phyloP scores from a whole-genome alignment of 2,329 filamentous ascomycete genomes.

The Aotearoamyces nothofagi region DNA sequence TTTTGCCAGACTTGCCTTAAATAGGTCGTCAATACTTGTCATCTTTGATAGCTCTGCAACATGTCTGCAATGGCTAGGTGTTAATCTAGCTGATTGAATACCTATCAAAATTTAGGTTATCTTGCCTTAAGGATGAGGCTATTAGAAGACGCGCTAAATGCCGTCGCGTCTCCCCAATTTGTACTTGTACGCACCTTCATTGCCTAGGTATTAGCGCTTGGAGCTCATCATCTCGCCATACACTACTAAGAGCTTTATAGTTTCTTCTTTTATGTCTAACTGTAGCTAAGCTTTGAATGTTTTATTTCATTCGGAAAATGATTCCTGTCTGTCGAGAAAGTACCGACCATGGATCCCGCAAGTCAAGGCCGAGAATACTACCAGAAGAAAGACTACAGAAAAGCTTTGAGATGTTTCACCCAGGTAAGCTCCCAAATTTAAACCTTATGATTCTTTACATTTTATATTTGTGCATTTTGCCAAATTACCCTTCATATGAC shows the following conservation, averaged over 20 bases:
- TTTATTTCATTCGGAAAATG: no score
- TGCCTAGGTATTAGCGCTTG: no score
- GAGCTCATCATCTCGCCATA: no score
- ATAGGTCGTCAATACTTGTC: constrained; percentile 4
- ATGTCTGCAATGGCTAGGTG: neutral
- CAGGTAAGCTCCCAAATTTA: constrained; percentile 8
- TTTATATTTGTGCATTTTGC: neutral
- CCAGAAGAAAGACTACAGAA: constrained; percentile 14
- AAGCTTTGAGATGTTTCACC: constrained; percentile 14
- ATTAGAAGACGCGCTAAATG: neutral
- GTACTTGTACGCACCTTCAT: no score
- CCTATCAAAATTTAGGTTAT: neutral
- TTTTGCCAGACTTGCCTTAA: constrained; percentile 4
- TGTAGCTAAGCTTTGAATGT: no score
- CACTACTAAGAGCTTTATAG: no score
- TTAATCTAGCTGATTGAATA: neutral
- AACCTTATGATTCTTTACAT: no score
- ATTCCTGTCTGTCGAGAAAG: constrained; percentile 5
- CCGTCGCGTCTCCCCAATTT: neutral
- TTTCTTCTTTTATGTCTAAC: no score
- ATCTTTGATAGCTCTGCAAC: constrained; percentile 1
- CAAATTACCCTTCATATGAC: no score
- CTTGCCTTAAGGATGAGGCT: neutral
- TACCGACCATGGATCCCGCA: constrained; percentile 13
- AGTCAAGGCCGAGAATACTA: constrained; percentile 16